phyloP scores from a whole-genome alignment of 768 basidiomycete species.

The Mycena vitilis region DNA sequence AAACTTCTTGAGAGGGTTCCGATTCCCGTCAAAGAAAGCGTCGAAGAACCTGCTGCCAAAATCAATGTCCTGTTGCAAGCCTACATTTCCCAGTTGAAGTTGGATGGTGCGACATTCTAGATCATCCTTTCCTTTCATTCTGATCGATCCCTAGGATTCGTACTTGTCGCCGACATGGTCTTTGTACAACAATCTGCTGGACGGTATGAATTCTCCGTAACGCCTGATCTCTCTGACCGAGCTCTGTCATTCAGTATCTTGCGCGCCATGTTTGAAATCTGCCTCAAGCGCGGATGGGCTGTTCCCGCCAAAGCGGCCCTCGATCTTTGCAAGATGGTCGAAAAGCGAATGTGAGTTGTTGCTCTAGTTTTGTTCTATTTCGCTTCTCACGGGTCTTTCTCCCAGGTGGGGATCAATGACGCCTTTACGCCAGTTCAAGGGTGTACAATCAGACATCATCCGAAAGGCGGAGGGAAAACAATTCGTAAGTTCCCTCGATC shows the following conservation, averaged over 20 bases:
- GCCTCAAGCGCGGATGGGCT: constrained; percentile 98
- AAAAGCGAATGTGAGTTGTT: constrained; percentile 76
- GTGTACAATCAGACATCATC: constrained; percentile 86
- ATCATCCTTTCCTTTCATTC: background rate
- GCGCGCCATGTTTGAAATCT: constrained; percentile 97
- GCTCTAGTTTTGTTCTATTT: background rate
- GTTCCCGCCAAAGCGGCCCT: constrained; percentile 91
- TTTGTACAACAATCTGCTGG: constrained; percentile 98
- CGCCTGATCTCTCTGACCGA: background rate
- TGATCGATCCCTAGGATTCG: constrained; percentile 64
- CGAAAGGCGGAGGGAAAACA: constrained; percentile 96
- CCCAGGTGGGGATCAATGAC: constrained; percentile 98
- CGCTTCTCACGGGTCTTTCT: constrained; percentile 1
- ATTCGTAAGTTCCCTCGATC: constrained; percentile 70
- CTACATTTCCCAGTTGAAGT: constrained; percentile 92
- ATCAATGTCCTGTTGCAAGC: constrained; percentile 97
- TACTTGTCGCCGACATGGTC: constrained; percentile 92
- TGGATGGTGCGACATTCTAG: constrained; percentile 68
- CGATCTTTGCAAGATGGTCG: constrained; percentile 96
- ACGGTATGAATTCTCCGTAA: constrained; percentile 57
- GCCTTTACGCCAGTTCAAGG: constrained; percentile 94
- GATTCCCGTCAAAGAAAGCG: constrained; percentile 95
- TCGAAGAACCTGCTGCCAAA: constrained; percentile 97
- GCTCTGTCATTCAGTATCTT: constrained; percentile 71
- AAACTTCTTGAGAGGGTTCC: constrained; percentile 95